Base-by-base conservation (phyloP, 2,329 filamentous ascomycete genomes). In the Nigrospora sphaerica region DNA sequence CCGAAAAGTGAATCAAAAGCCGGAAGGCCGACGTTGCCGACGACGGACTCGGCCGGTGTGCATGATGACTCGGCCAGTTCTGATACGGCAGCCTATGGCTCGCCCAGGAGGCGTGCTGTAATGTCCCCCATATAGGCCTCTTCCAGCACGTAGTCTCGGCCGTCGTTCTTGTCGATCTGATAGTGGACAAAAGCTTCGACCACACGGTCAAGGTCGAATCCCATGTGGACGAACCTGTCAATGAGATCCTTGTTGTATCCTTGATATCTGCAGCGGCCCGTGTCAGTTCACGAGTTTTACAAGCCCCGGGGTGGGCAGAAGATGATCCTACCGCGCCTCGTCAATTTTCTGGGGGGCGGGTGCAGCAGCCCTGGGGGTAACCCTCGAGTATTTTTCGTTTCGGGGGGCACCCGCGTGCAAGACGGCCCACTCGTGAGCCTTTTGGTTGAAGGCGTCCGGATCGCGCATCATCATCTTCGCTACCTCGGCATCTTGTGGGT, bases 401-500 rank as follows among this genome's bases (percentile, higher is more conserved):
- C 60, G 60, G 3, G 87, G 87, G 14, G 93, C 93, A 32, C 84
- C 81, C 2, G 92, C 93, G 63, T 91, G 80, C 56, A 80, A 78
- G 39, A 95, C 80, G 3, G 93, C 88, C 93, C 93, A 98, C 54
- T 96, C 87, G 52, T 90, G 82, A 1, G 93, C 93, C 54, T 86
- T 85, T 52, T 81, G 77, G 46, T 87, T 82, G 59, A 96, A 97
- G 47, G 83, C 80, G 41, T 86, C 80, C 0, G 88, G 89, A 40
- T 87, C 79, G 3, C 83, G 78, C 49, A 95, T 74, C 60, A 97
- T 76, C 88, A 96, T 95, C 59, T 79, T 82, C 19, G 93, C 93
- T 1, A 97, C 93, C 65, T 96, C 89, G 35, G 91, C 91, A 60
- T 98, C 93, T 70, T 98, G 93, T 0, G 93, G 93, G 55, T 98